Evolutionary conservation across 257 asterid genomes (phyloP).

Genomic region (Paulownia fortunei): DNA sequence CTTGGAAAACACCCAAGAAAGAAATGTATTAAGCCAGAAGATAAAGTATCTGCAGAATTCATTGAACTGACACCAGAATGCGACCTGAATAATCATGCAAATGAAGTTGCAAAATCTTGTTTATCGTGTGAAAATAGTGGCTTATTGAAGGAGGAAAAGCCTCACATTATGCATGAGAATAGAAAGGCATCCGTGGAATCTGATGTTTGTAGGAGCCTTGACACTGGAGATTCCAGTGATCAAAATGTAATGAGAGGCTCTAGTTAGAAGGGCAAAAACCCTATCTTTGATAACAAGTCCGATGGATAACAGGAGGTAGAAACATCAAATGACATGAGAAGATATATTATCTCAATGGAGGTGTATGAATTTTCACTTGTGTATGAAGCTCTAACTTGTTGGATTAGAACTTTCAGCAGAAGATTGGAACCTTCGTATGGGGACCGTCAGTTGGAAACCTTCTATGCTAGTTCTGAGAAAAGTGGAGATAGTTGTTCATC

Average conservation of each 20-base stretch:
- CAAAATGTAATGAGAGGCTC: constrained; percentile 17
- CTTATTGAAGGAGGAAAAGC: constrained; percentile 27
- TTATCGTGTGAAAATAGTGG: constrained; percentile 40
- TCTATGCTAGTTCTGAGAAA: neutral
- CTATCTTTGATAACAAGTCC: constrained; percentile 11
- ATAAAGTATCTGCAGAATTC: constrained; percentile 26
- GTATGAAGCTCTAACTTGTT: constrained; percentile 7
- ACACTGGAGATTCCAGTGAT: constrained; percentile 36
- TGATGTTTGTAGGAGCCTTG: constrained; percentile 33
- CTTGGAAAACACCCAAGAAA: constrained; percentile 55
- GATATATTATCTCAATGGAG: neutral
- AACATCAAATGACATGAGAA: constrained; percentile 15
- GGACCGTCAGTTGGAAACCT: neutral
- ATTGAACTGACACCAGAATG: constrained; percentile 13
- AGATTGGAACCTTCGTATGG: constrained; percentile 20
- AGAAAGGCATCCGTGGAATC: constrained; percentile 36
- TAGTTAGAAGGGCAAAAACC: constrained; percentile 22
- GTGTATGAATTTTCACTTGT: constrained; percentile 5
- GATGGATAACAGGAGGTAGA: constrained; percentile 13
- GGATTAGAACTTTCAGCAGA: constrained; percentile 24
- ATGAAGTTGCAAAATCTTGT: constrained; percentile 28
- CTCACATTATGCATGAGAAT: constrained; percentile 31
- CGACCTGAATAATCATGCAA: constrained; percentile 23
- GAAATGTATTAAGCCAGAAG: constrained; percentile 32
- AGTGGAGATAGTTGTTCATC: constrained; percentile 22